Percentiles rank a stretch among this genome's conserved stretches.
These are phyloP conservation scores for Parathielavia appendiculata DNA, from an alignment of 495 filamentous ascomycete genomes.

Conservation along the genomic window DNA sequence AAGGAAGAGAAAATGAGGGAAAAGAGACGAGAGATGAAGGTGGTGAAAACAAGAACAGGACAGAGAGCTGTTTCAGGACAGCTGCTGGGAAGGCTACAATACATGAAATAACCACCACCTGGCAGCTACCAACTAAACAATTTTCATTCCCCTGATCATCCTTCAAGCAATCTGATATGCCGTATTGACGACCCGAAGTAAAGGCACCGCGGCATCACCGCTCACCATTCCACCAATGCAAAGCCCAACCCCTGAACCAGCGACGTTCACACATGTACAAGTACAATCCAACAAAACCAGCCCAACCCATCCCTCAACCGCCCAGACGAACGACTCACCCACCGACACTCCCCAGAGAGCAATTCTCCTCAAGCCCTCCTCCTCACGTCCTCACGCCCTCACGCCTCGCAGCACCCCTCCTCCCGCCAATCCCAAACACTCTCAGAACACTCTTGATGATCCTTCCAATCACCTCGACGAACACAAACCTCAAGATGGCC, in stretches of 20 bases:
- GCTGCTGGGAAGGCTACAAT: too few relatives aligned
- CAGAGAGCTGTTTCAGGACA: too few relatives aligned
- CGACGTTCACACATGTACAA: neutral
- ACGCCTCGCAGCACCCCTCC: neutral
- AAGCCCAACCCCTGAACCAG: neutral
- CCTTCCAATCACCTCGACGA: constrained; percentile 32
- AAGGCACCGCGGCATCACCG: neutral
- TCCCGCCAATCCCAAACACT: constrained; percentile 6
- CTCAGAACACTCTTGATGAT: constrained; percentile 25
- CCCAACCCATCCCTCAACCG: neutral
- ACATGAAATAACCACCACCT: neutral
- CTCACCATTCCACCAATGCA: neutral
- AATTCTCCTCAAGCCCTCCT: neutral
- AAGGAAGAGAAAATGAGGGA: neutral
- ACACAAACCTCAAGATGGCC: constrained; percentile 28
- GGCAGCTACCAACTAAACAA: neutral
- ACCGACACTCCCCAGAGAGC: neutral
- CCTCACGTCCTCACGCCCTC: neutral
- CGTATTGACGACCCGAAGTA: neutral
- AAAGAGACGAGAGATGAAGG: neutral
- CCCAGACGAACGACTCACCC: neutral
- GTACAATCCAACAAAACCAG: neutral
- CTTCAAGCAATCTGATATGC: constrained; percentile 3
- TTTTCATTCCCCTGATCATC: neutral
- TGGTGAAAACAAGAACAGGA: neutral